Conservation (phyloP, 2,329 filamentous ascomycete genomes). For the Herpotrichia juniperi region DNA sequence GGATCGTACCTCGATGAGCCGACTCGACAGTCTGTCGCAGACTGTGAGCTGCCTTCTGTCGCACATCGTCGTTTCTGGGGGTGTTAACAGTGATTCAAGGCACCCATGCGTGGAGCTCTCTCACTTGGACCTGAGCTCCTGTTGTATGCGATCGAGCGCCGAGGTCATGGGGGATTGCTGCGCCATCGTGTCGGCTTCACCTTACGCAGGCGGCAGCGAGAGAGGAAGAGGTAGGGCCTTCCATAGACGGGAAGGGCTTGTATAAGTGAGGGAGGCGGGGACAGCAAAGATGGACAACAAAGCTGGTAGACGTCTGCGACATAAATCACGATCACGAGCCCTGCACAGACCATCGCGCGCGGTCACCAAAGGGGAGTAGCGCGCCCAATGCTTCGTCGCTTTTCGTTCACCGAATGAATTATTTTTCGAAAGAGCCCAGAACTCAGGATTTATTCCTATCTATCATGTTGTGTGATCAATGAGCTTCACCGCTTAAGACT, state of each 20-base stretch:
- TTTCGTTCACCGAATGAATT: background rate
- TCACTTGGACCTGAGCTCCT: slow-evolving; percentile 64
- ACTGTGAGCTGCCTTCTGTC: slow-evolving; percentile 51
- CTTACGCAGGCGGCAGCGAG: slow-evolving; percentile 37
- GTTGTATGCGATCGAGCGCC: slow-evolving; percentile 60
- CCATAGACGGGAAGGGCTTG: slow-evolving; percentile 39
- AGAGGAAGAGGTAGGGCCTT: slow-evolving; percentile 25
- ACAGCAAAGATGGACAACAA: slow-evolving; percentile 16
- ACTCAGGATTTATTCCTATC: background rate
- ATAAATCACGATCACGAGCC: slow-evolving; percentile 14
- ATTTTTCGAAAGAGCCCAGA: background rate
- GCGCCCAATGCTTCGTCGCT: background rate
- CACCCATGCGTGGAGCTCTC: slow-evolving; percentile 4
- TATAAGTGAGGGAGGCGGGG: slow-evolving; percentile 3
- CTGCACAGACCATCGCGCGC: no score
- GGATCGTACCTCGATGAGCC: slow-evolving; percentile 52
- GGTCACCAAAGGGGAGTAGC: no score
- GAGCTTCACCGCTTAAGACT: background rate
- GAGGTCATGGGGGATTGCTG: slow-evolving; percentile 39
- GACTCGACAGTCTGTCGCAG: slow-evolving; percentile 52
- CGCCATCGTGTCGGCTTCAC: slow-evolving; percentile 46
- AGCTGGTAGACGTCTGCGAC: slow-evolving; percentile 17
- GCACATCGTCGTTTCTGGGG: slow-evolving; percentile 51
- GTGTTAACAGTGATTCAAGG: slow-evolving; percentile 17
- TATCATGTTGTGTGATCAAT: background rate